A percentile compares a stretch with the other conserved stretches of the same genome.
phyloP scores from a whole-genome alignment of 805 yeast species.

The Ogataea henricii region DNA sequence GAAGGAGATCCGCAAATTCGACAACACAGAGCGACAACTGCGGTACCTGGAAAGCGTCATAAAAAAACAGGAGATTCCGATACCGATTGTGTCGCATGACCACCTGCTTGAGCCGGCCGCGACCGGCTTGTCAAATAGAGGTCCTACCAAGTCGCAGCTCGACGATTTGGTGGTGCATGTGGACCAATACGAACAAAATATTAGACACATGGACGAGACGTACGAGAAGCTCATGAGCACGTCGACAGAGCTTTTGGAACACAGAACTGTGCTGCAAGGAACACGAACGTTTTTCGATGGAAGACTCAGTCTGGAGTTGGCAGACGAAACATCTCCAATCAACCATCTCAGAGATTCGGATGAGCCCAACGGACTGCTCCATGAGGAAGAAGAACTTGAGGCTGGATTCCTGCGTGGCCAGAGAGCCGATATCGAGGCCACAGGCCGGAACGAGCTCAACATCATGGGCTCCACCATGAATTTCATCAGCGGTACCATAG shows the following conservation, averaged over 20 bases:
- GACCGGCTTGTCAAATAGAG: slow-evolving; percentile 12
- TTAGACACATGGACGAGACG: slow-evolving; percentile 69
- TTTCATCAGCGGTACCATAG: slow-evolving; percentile 80
- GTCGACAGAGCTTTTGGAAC: slow-evolving; percentile 64
- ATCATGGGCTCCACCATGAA: slow-evolving; percentile 40
- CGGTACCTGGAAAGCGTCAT: slow-evolving; percentile 55
- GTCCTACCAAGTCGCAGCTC: slow-evolving; percentile 55
- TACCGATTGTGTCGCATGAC: slow-evolving; percentile 31
- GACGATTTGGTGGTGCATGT: slow-evolving; percentile 69
- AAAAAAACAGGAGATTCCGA: slow-evolving; percentile 46
- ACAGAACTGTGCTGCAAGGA: slow-evolving; percentile 55
- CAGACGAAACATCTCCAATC: slow-evolving; percentile 27
- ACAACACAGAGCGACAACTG: slow-evolving; percentile 86
- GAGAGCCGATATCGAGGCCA: slow-evolving; percentile 3
- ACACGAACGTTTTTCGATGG: slow-evolving; percentile 39
- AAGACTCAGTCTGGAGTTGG: slow-evolving; percentile 34
- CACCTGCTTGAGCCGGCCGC: slow-evolving; percentile 25
- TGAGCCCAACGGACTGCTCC: slow-evolving; percentile 27
- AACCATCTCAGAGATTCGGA: slow-evolving; percentile 30
- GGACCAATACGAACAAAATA: slow-evolving; percentile 66
- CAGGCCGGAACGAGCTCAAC: slow-evolving; percentile 39
- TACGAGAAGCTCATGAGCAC: slow-evolving; percentile 59
- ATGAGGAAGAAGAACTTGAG: slow-evolving; percentile 27
- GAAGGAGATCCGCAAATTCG: slow-evolving; percentile 78
- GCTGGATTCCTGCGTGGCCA: slow-evolving; percentile 18